Percentiles rank a stretch among this genome's conserved stretches.
phyloP scores from a whole-genome alignment of 345 rosid species.

The Euphorbia lathyris region DNA sequence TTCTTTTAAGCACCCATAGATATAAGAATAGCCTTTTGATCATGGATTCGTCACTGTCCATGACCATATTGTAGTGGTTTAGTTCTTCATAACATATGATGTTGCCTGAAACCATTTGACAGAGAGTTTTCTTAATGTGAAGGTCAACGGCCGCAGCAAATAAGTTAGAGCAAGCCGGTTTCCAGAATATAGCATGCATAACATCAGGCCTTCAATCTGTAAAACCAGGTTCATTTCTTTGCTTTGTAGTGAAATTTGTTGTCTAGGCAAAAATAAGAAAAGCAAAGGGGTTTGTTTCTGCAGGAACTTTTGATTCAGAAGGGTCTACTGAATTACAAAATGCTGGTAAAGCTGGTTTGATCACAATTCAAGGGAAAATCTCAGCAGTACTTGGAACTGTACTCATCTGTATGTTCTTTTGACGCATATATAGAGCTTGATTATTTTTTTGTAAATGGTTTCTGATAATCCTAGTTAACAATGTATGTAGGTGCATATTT shows the following conservation, averaged over 20 bases:
- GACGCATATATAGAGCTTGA: background rate
- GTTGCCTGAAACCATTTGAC: constrained; percentile 10
- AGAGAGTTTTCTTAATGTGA: constrained; percentile 20
- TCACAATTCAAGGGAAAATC: constrained; percentile 84
- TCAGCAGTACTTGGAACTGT: constrained; percentile 92
- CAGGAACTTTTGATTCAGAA: constrained; percentile 76
- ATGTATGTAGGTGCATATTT: constrained; percentile 70
- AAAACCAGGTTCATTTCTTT: constrained; percentile 59
- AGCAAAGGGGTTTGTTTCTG: background rate
- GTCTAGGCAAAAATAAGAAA: background rate
- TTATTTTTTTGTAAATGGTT: background rate
- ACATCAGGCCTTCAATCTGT: constrained; percentile 85
- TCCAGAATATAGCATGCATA: constrained; percentile 62
- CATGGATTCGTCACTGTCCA: too few species aligned
- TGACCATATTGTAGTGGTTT: background rate
- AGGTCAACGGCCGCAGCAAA: constrained; percentile 90
- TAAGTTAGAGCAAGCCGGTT: constrained; percentile 74
- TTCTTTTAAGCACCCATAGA: too few species aligned
- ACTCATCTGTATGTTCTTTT: constrained; percentile 66
- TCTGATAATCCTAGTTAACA: background rate
- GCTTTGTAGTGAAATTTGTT: background rate
- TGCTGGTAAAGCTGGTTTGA: constrained; percentile 92
- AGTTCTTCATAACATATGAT: background rate
- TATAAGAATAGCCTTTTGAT: too few species aligned
- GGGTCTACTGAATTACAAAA: constrained; percentile 67